Evolutionary conservation across 2,329 filamentous ascomycete species (phyloP), one percentile per base, ranked within the genome.

Genomic region (Penicillium corylophilum): DNA sequence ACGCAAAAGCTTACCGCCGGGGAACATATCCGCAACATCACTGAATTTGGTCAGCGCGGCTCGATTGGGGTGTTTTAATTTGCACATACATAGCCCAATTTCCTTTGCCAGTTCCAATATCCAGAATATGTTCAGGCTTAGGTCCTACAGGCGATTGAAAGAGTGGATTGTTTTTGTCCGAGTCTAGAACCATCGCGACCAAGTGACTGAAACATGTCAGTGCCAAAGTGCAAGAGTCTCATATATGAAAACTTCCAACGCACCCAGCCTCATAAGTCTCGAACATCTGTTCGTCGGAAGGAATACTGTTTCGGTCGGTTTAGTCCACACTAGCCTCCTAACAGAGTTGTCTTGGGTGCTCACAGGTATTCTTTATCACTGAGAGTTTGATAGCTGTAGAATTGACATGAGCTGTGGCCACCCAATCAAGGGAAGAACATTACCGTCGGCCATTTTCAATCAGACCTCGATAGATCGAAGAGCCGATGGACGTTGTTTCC

Each of bases 11-110:
- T 51, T 22, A 57, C 57, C 38, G 2, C 42, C 47, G 23, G 57
- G 57, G 38, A 59, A 60, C 53, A 60, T 56, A 35, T 60, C 57
- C 49, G 57, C 57, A 10, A 60, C 57, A 48, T 60, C 57, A 10
- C 55, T 60, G 26, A 39, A 16, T 22, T 16, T 24, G 28, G 44
- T 42, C 26, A 31, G 26, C 20, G 9, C 12, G 7, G 12, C 9
- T 15, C 5, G 15, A 13, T 18, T 2, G 3, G 9, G 26, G 7
- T 1, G 3, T 15, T 9, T 12, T n/a, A n/a, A 7, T 12, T 16
- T 5, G 7, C 4, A 42, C 51, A 13, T 41, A 54, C 51, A 54
- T 54, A 20, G 48, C 51, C 53, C 53, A 55, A 12, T 46, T 49
- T 8, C 53, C 53, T 33, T 49, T 51, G 26, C 53, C 53, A 6